Conservation (phyloP, 2,329 filamentous ascomycete genomes). For the Juglanconis sp. region DNA sequence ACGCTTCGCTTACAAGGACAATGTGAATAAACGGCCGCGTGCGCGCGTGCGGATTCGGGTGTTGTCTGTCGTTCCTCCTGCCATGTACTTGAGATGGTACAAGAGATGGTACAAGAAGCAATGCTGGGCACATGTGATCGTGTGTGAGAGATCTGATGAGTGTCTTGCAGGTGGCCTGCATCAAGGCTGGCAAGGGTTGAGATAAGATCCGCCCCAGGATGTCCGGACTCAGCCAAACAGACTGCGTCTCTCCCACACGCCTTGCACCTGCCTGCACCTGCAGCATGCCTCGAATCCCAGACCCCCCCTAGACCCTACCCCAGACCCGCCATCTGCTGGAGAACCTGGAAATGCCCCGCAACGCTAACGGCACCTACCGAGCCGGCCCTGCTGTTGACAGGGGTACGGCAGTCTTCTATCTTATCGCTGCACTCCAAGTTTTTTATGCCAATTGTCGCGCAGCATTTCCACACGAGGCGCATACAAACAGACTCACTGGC, state of each 20-base stretch:
- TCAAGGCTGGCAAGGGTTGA: background rate
- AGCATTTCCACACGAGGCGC: slow-evolving; percentile 8
- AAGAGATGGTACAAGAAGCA: background rate
- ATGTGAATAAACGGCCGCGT: no score
- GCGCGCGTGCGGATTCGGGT: no score
- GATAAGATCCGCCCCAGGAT: background rate
- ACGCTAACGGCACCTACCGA: no score
- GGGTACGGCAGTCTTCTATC: background rate
- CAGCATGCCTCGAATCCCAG: no score
- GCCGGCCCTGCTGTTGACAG: no score
- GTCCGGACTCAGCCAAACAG: background rate
- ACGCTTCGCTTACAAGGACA: no score
- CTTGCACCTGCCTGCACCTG: background rate
- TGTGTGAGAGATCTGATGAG: background rate
- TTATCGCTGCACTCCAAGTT: background rate
- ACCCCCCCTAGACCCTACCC: no score
- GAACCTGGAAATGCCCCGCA: no score
- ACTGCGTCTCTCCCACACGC: background rate
- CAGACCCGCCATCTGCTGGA: no score
- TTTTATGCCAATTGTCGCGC: slow-evolving; percentile 6
- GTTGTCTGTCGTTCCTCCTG: no score
- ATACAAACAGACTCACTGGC: background rate
- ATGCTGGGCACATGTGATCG: background rate
- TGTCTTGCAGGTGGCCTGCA: background rate
- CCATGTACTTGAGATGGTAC: no score